These are phyloP conservation scores for Tolypocladium paradoxum DNA, from an alignment of 2,329 filamentous ascomycete genomes.

Conservation along the genomic window DNA sequence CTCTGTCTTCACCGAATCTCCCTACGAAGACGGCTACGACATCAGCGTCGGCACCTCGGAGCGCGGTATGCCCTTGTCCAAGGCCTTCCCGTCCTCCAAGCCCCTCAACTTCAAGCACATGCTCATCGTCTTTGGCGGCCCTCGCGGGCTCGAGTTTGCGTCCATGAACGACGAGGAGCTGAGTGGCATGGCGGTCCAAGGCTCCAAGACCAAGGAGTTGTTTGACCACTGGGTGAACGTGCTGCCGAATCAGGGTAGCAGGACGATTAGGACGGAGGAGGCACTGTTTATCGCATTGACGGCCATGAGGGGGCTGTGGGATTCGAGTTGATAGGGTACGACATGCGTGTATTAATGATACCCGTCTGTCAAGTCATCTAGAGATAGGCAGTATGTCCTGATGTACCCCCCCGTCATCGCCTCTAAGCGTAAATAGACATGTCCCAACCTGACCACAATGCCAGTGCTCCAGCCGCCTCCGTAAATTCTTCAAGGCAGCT, in stretches of 20 bases:
- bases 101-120: conserved; percentile 53
- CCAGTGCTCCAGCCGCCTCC: background rate
- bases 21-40: conserved; percentile 70
- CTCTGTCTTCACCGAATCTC: conserved; percentile 65
- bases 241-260: conserved; percentile 67
- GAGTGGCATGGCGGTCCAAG: conserved; percentile 49
- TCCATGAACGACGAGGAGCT: conserved; percentile 49
- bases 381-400: background rate
- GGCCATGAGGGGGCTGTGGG: conserved; percentile 51
- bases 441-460: background rate
- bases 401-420: background rate
- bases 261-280: conserved; percentile 77
- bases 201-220: conserved; percentile 53
- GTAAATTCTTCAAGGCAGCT: too few species aligned
- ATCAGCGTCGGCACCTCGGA: conserved; percentile 76
- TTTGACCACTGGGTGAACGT: conserved; percentile 84
- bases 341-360: conserved; percentile 2
- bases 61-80: conserved; percentile 47
- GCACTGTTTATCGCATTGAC: conserved; percentile 69
- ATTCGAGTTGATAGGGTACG: conserved; percentile 8
- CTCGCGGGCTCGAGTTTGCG: conserved; percentile 68
- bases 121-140: conserved; percentile 70
- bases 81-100: conserved; percentile 27
- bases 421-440: background rate
- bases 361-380: background rate